Base-by-base conservation (phyloP, 768 basidiomycete genomes). In the Fomitopsis serialis region DNA sequence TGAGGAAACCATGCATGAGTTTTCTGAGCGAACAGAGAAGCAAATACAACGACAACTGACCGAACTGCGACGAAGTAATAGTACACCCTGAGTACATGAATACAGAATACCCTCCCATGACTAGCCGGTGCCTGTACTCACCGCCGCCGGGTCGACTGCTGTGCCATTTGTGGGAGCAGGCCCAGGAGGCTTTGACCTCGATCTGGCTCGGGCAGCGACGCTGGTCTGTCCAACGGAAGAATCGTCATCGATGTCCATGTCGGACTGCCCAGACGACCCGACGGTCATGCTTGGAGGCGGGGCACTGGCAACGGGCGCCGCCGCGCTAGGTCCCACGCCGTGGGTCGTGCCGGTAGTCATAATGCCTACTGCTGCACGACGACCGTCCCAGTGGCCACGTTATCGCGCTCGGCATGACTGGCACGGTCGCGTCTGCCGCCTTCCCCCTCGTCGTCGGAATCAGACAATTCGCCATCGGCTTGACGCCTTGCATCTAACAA, bases 361-460 rank as follows among this genome's bases (percentile, higher is more conserved):
- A 57, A 90, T 91, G 19, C 87, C 87, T 6, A 82, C 78, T 8
- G 82, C 79, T 57, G 85, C 78, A 27, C 84, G 83, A 56, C 85
- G 87, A 45, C 65, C 82, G 71, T 70, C 55, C 70, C 66, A 0
- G 59, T 59, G 10, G 64, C 27, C 45, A 63, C 66, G 37, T 65
- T 67, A 46, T 80, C 81, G 22, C 72, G 73, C 32, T 82, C 77
- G 24, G 76, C 75, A 66, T 87, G 81, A 35, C 73, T 72, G 9
- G 78, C 72, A 54, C 84, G 84, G 60, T 93, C 78, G 54, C 85
- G 76, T 51, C 94, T 79, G 1, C 85, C 90, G 43, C 91, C 94
- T 61, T 89, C 88, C 17, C 92, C 95, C 70, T 99, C 97, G 66
- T 99, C 97, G 59, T 99, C 97, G 1, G 97, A 98, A 68, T 99